Evolutionary conservation across 768 basidiomycete genomes (phyloP), one percentile per base, ranked within the genome.

Genomic region (Kwoniella pini): DNA sequence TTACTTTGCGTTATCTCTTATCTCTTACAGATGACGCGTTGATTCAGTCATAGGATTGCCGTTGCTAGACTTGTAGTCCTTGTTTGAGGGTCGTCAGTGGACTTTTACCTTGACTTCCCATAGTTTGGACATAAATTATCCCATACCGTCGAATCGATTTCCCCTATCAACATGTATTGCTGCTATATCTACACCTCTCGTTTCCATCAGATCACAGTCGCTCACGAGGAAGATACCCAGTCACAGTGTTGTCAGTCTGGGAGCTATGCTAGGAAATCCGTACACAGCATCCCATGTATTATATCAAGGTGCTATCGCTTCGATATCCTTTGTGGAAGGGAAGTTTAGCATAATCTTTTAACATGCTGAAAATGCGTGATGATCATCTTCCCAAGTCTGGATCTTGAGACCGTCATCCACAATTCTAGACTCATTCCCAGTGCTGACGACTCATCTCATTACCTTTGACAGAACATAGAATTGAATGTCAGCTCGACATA

Each of bases 71-170:
- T 55, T n/a, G 28, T 45, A 46, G 70, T 72, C 70, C 67, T 72
- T 55, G 70, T 72, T 72, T 72, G 70, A 72, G 70, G 70, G 70
- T 72, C 61, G 64, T 61, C 63, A 57, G 57, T 53, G 63, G 65
- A 42, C 42, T 53, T 22, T 36, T 27, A 68, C 58, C 51, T 57
- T 53, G 67, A 49, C 54, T 60, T 72, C 70, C 67, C 70, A 72
- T 72, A 72, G 67, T 69, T 72, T 69, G 64, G 67, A 71, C 64
- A 55, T 12, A 71, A 58, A 71, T 64, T 44, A 44, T 24, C 45
- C 38, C 38, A 27, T 26, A 54, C 26, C n/a, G 11, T 11, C n/a
- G n/a, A n/a, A n/a, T n/a, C n/a, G n/a, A n/a, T n/a, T n/a, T n/a
- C n/a, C n/a, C n/a, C n/a, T n/a, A n/a, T 36, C 52, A 36, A 15